Percentiles rank a stretch among this genome's conserved stretches.
Evolutionary conservation across 2,329 filamentous ascomycete species (phyloP).

Genomic region (Hypoxylon sp.): DNA sequence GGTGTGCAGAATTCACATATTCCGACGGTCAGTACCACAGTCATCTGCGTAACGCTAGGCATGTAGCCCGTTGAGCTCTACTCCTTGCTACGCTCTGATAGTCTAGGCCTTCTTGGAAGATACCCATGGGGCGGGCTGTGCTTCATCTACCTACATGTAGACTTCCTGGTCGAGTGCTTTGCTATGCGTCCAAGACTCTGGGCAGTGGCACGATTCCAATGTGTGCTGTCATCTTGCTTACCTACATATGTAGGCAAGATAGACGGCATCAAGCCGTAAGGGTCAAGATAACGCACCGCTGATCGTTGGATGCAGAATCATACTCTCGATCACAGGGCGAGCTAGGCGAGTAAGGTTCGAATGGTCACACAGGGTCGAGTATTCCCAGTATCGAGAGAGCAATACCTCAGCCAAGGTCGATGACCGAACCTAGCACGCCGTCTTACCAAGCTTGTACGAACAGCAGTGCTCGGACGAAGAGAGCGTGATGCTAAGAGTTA

Average conservation of each 20-base stretch:
- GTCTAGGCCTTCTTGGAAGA: no score
- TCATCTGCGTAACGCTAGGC: no score
- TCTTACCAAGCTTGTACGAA: neutral
- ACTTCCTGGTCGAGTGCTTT: no score
- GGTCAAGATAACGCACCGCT: neutral
- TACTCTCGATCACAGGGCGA: neutral
- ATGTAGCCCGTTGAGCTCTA: no score
- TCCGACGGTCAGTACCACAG: no score
- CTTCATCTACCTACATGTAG: no score
- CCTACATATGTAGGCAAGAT: neutral
- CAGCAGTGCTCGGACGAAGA: conserved; percentile 7
- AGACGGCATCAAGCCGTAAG: neutral
- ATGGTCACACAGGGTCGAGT: neutral
- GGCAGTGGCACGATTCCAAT: no score
- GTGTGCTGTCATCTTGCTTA: no score
- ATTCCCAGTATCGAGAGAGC: neutral
- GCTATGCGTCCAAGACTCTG: no score
- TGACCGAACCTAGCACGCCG: neutral
- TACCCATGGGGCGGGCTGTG: no score
- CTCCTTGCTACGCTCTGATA: no score
- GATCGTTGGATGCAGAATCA: neutral
- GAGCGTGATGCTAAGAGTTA: conserved; percentile 4
- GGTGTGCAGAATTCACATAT: no score
- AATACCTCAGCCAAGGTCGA: neutral
- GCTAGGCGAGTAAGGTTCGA: neutral